Evolutionary conservation across 768 basidiomycete genomes (phyloP).

Genomic region (Lepiota brunneoincarnata): DNA sequence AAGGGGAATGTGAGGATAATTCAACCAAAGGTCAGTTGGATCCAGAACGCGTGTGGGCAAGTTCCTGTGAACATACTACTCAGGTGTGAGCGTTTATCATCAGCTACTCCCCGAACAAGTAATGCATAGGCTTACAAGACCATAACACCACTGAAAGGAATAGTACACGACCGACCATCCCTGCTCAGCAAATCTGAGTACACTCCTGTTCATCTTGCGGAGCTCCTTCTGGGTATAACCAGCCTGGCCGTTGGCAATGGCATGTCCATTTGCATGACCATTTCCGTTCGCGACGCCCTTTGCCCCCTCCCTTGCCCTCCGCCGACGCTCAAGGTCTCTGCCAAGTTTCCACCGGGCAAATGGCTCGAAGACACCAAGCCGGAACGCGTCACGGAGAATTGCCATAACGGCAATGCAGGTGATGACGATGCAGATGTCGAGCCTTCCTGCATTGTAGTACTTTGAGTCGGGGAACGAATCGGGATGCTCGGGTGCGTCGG

Average conservation of each 20-base stretch:
- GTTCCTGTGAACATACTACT: constrained; percentile 76
- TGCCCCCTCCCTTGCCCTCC: constrained; percentile 18
- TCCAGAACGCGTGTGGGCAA: constrained; percentile 66
- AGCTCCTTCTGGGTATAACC: constrained; percentile 41
- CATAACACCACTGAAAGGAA: constrained; percentile 68
- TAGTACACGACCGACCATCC: constrained; percentile 89
- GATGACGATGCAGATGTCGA: constrained; percentile 78
- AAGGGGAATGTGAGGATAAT: constrained; percentile 81
- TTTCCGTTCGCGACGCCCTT: constrained; percentile 17
- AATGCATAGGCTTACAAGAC: constrained; percentile 64
- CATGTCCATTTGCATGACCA: background rate
- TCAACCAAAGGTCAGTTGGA: constrained; percentile 67
- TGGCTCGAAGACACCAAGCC: constrained; percentile 75
- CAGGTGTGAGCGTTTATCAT: constrained; percentile 10
- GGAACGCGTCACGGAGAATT: constrained; percentile 73
- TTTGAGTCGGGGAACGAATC: constrained; percentile 72
- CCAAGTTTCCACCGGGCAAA: constrained; percentile 77
- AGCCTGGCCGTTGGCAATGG: constrained; percentile 23
- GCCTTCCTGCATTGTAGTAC: constrained; percentile 71
- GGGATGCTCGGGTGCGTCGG: constrained; percentile 46
- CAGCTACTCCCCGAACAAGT: constrained; percentile 9
- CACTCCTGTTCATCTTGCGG: constrained; percentile 63
- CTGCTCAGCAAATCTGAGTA: constrained; percentile 92
- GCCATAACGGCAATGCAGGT: constrained; percentile 87
- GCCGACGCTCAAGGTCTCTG: constrained; percentile 40